A percentile compares a stretch with the other conserved stretches of the same genome.
These are phyloP conservation scores for Suhomyces panamericanus DNA, from an alignment of 1,139 yeast genomes.

Conservation along the genomic window DNA sequence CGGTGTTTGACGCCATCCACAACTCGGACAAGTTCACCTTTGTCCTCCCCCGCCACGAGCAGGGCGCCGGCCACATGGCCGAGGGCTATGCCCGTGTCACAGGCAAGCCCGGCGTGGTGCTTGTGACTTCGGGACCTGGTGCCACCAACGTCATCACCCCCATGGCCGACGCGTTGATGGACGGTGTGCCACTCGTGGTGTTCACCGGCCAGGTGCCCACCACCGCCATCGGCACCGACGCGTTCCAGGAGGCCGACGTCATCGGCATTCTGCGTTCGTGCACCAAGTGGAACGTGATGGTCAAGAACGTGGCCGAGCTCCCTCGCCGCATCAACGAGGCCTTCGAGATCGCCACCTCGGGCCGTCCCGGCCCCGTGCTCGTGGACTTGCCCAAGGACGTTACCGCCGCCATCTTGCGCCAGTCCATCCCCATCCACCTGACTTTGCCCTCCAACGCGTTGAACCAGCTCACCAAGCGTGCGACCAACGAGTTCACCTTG, in stretches of 20 bases:
- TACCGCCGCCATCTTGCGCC: constrained; percentile 84
- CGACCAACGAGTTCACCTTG: constrained; percentile 73
- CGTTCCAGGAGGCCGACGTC: constrained; percentile 98
- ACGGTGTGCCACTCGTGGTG: constrained; percentile 97
- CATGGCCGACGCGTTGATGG: constrained; percentile 95
- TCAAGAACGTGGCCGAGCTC: constrained; percentile 86
- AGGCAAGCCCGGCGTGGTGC: constrained; percentile 97
- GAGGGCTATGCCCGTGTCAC: constrained; percentile 96
- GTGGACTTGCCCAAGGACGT: constrained; percentile 98
- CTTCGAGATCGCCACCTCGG: constrained; percentile 91
- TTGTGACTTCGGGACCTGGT: constrained; percentile 98
- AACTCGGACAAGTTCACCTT: constrained; percentile 87
- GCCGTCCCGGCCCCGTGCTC: constrained; percentile 97
- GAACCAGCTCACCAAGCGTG: constrained; percentile 66
- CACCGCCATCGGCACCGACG: constrained; percentile 93
- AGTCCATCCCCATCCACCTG: constrained; percentile 82
- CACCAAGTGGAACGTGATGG: constrained; percentile 99
- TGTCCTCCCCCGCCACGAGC: constrained; percentile 94
- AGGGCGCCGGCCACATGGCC: constrained; percentile 99
- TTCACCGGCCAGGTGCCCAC: constrained; percentile 98
- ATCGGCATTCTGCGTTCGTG: constrained; percentile 96
- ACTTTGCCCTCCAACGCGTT: constrained; percentile 84
- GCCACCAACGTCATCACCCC: constrained; percentile 98
- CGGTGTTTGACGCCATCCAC: constrained; percentile 95
- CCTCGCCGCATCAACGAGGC: constrained; percentile 97